phyloP scores from a whole-genome alignment of 2,329 filamentous ascomycete genomes.

The Trichophyton rubrum region DNA sequence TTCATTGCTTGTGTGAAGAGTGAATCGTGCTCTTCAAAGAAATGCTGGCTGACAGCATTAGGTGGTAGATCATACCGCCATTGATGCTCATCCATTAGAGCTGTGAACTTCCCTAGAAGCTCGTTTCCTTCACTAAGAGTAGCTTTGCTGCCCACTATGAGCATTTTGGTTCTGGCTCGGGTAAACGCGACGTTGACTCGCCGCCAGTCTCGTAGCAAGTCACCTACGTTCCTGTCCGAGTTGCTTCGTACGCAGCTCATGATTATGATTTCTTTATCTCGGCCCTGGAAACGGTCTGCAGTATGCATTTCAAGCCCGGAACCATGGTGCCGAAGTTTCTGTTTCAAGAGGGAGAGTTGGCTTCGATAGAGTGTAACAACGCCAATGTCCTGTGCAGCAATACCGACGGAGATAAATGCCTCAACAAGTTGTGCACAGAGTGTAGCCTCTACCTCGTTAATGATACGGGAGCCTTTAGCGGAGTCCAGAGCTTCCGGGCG shows the following conservation, averaged over 20 bases:
- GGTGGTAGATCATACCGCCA: constrained; percentile 67
- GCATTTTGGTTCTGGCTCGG: constrained; percentile 76
- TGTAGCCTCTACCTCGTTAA: constrained; percentile 71
- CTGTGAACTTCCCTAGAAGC: constrained; percentile 63
- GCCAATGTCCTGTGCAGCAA: constrained; percentile 65
- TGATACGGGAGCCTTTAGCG: constrained; percentile 65
- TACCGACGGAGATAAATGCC: constrained; percentile 60
- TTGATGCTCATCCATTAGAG: constrained; percentile 59
- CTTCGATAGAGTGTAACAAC: constrained; percentile 96
- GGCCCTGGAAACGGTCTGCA: constrained; percentile 89
- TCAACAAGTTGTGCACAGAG: constrained; percentile 71
- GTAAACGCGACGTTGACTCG: constrained; percentile 94
- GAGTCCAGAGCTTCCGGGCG: constrained; percentile 51
- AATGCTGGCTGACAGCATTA: constrained; percentile 54
- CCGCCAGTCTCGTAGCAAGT: constrained; percentile 80
- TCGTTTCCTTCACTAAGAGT: constrained; percentile 60
- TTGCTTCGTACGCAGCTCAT: constrained; percentile 83
- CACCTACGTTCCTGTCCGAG: constrained; percentile 68
- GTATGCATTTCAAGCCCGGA: constrained; percentile 82
- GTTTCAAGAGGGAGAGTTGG: constrained; percentile 71
- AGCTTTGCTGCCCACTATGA: constrained; percentile 69
- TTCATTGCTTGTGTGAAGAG: not conserved
- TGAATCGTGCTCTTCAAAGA: constrained; percentile 42
- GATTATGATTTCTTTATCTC: constrained; percentile 87
- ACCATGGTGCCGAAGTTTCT: constrained; percentile 49